Conservation (phyloP, 768 basidiomycete genomes). For the Astraeus odoratus region DNA sequence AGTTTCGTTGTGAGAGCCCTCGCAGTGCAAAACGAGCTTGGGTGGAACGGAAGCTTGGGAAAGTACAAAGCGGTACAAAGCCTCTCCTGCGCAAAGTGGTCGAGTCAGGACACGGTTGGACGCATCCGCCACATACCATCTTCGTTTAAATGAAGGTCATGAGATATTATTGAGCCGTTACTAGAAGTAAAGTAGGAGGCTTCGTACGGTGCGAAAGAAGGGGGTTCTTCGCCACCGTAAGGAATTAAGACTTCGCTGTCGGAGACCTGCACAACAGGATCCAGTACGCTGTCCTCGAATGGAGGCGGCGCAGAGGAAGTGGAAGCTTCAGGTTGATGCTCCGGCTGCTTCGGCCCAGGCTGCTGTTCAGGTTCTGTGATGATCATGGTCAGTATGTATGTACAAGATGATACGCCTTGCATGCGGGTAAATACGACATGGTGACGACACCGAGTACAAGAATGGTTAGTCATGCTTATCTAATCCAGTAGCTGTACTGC, state of each 20-base stretch:
- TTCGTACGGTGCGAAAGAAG: slow-evolving; percentile 54
- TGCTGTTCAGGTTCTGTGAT: too few relatives aligned
- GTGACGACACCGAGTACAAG: too few relatives aligned
- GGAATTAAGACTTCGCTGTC: slow-evolving; percentile 15
- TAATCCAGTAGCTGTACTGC: too few relatives aligned
- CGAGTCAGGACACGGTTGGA: slow-evolving; percentile 3
- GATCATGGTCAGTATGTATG: too few relatives aligned
- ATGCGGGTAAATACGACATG: too few relatives aligned
- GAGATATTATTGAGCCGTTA: slow-evolving; percentile 53
- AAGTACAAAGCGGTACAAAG: slow-evolving; percentile 68
- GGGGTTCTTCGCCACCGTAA: slow-evolving; percentile 44
- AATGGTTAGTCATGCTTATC: too few relatives aligned
- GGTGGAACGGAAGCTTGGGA: slow-evolving; percentile 45
- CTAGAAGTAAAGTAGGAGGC: slow-evolving; percentile 50
- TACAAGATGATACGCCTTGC: too few relatives aligned
- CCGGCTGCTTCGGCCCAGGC: too few relatives aligned
- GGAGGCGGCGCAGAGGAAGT: slow-evolving; percentile 14
- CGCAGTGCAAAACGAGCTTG: slow-evolving; percentile 37
- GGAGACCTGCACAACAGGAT: slow-evolving; percentile 20
- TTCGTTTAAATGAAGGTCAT: slow-evolving; percentile 61
- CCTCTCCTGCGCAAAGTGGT: slow-evolving; percentile 41
- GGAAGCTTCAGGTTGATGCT: neutral
- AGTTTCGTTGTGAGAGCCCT: slow-evolving; percentile 52
- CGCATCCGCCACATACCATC: slow-evolving; percentile 38
- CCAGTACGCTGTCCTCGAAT: slow-evolving; percentile 22